Evolutionary conservation across 2,329 filamentous ascomycete genomes (phyloP).

Genomic region (Sporothrix dimorphospora): DNA sequence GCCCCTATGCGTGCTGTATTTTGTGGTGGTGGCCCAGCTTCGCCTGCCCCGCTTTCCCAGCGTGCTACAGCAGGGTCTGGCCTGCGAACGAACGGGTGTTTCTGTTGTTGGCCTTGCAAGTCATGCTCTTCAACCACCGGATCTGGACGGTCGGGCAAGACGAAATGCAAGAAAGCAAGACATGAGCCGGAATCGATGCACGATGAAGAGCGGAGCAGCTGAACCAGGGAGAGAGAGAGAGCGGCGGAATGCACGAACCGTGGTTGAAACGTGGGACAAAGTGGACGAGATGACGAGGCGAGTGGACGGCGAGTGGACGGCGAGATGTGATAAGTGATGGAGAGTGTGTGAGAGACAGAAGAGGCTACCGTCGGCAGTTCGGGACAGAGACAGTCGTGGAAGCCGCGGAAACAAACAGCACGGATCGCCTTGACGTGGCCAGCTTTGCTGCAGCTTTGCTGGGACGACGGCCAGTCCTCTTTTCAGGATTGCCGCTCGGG

Average conservation of each 20-base stretch:
- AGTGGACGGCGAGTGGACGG: neutral
- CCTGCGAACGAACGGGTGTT: neutral
- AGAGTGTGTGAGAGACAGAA: too few species aligned
- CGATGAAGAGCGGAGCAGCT: neutral
- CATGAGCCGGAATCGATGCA: too few species aligned
- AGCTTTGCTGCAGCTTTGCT: too few species aligned
- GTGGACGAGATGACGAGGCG: neutral
- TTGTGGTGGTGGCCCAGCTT: neutral
- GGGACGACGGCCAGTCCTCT: neutral
- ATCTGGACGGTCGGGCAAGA: neutral
- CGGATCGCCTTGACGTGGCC: neutral
- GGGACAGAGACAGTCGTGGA: neutral
- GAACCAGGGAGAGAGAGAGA: neutral
- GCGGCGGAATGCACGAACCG: neutral
- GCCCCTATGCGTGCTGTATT: neutral
- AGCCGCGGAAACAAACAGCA: neutral
- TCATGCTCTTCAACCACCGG: neutral
- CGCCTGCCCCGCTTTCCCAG: neutral
- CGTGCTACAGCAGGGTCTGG: neutral
- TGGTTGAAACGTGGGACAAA: constrained; percentile 6
- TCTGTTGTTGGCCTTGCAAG: too few species aligned
- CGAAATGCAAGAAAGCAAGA: neutral
- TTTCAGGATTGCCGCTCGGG: neutral
- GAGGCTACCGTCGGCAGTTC: neutral
- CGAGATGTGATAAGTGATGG: neutral